Conservation (phyloP, 2,329 filamentous ascomycete genomes). For the Hypoxylon sp. region DNA sequence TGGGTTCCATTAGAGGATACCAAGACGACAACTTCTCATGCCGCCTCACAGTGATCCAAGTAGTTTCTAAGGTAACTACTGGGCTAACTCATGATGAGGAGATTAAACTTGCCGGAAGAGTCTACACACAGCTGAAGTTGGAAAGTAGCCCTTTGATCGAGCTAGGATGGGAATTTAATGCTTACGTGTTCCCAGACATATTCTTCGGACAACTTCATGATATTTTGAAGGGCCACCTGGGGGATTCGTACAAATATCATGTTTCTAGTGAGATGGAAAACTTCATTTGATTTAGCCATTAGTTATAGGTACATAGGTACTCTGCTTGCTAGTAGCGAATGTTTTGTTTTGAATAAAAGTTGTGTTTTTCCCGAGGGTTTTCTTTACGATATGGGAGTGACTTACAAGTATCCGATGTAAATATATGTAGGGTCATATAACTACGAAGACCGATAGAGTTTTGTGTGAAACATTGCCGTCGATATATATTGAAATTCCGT, state of each 20-base stretch:
- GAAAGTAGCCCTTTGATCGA: constrained; percentile 31
- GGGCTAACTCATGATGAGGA: constrained; percentile 28
- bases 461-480: neutral
- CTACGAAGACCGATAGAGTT: neutral
- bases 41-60: constrained; percentile 25
- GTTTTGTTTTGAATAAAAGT: neutral
- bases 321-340: neutral
- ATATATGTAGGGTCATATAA: neutral
- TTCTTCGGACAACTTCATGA: constrained; percentile 12
- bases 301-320: no score
- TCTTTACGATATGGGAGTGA: no score
- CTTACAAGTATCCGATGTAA: no score
- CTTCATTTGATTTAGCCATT: neutral
- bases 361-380: no score
- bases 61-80: constrained; percentile 10
- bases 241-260: neutral
- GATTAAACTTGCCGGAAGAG: constrained; percentile 21
- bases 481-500: neutral
- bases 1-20: constrained; percentile 12
- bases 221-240: constrained; percentile 24
- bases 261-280: neutral
- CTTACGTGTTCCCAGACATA: neutral
- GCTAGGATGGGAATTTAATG: neutral
- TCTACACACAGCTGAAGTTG: constrained; percentile 39
- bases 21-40: constrained; percentile 16